These are phyloP conservation scores for Aspergillus quadricinctus DNA, from an alignment of 2,329 filamentous ascomycete genomes.

Conservation along the genomic window DNA sequence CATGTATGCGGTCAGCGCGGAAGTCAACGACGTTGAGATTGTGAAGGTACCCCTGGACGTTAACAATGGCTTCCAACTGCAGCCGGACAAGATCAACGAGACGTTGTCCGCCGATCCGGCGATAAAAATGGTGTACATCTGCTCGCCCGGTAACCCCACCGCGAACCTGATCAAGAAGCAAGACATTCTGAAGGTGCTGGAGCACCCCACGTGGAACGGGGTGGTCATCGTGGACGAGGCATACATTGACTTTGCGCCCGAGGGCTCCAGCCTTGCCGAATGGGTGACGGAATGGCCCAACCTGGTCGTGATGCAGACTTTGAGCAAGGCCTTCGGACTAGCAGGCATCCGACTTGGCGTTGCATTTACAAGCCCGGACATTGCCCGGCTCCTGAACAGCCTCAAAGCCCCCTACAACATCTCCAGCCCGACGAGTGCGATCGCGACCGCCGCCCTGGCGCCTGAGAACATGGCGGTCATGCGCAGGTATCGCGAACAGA, in stretches of 20 bases:
- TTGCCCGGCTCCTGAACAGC: constrained; percentile 79
- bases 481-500: constrained; percentile 63
- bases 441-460: constrained; percentile 70
- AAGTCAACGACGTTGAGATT: constrained; percentile 85
- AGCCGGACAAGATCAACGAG: constrained; percentile 64
- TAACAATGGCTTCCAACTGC: constrained; percentile 68
- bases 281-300: constrained; percentile 93
- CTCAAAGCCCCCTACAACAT: constrained; percentile 97
- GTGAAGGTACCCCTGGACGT: constrained; percentile 79
- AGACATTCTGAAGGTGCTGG: constrained; percentile 68
- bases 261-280: constrained; percentile 76
- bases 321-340: constrained; percentile 96
- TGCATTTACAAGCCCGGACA: constrained; percentile 70
- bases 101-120: constrained; percentile 58
- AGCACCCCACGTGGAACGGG: constrained; percentile 92
- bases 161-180: constrained; percentile 71
- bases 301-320: constrained; percentile 93
- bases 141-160: constrained; percentile 93
- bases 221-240: constrained; percentile 91
- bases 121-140: constrained; percentile 89
- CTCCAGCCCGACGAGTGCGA: constrained; percentile 75
- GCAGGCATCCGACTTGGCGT: constrained; percentile 88
- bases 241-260: constrained; percentile 88
- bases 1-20: constrained; percentile 94
- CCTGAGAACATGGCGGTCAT: constrained; percentile 67